Evolutionary conservation across 2,329 filamentous ascomycete genomes (phyloP).

Genomic region (Colletotrichum shisoi): DNA sequence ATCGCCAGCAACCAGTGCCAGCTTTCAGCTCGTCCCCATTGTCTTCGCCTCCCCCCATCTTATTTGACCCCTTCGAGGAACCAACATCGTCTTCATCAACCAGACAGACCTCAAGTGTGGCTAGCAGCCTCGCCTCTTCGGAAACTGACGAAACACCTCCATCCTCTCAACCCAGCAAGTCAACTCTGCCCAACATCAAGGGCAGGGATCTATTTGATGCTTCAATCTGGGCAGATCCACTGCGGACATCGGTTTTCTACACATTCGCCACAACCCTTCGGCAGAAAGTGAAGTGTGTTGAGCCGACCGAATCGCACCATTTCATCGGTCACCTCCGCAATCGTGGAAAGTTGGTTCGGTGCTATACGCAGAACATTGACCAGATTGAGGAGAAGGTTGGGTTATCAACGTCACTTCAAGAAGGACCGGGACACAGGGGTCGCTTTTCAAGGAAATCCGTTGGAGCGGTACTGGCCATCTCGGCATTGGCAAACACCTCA

Average conservation of each 20-base stretch:
- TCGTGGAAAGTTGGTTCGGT: slow-evolving; percentile 71
- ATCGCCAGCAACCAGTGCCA: background rate
- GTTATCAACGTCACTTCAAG: slow-evolving; percentile 67
- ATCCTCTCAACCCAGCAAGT: slow-evolving; percentile 49
- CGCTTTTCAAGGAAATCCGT: slow-evolving; percentile 64
- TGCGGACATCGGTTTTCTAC: slow-evolving; percentile 75
- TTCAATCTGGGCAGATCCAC: slow-evolving; percentile 72
- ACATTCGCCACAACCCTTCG: slow-evolving; percentile 74
- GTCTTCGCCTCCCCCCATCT: slow-evolving; percentile 62
- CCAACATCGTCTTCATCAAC: slow-evolving; percentile 47
- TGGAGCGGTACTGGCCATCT: slow-evolving; percentile 42
- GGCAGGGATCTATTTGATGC: slow-evolving; percentile 76
- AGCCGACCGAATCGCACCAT: slow-evolving; percentile 70
- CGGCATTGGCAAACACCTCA: background rate
- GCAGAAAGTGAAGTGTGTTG: slow-evolving; percentile 68
- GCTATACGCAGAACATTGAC: slow-evolving; percentile 80
- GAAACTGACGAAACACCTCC: slow-evolving; percentile 57
- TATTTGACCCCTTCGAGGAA: slow-evolving; percentile 61
- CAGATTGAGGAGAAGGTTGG: slow-evolving; percentile 76
- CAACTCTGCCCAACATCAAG: slow-evolving; percentile 67
- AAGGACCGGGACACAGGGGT: slow-evolving; percentile 68
- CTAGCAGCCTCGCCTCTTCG: slow-evolving; percentile 53
- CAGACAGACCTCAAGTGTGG: slow-evolving; percentile 48
- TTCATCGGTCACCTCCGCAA: slow-evolving; percentile 74
- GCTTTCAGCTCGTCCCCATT: slow-evolving; percentile 60